Base-by-base conservation (phyloP, 1,284 basidiomycete genomes). In the Stygiomarasmius scandens region DNA sequence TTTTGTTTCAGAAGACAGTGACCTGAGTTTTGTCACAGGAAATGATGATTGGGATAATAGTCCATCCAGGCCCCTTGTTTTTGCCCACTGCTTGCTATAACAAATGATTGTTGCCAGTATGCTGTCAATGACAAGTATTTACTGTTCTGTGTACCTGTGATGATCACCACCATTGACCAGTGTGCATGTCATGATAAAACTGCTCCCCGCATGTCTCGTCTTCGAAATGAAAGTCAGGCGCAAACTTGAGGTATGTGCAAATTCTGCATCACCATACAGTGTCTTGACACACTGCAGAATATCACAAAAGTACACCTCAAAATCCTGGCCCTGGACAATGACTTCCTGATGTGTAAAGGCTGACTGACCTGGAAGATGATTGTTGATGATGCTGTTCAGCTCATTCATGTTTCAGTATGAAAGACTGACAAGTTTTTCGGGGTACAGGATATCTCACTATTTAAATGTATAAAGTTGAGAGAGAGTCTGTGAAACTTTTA, bases 1-100 rank as follows among this genome's bases (percentile, higher is more conserved):
- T 61, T 58, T 77, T 78, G 57, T 72, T 73, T 1, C 69, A 51
- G 56, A 77, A 78, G 12, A 66, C 23, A 0, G 71, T 73, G 0
- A 76, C 47, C 48, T 73, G 70, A 0, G 71, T 76, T 59, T 77
- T 77, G 60, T 77, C 75, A 0, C 75, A 69, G 0, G 73, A 74
- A 5, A 78, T 63, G 27, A 80, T 75, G 34, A 79, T 61, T 1
- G 77, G 77, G 3, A 76, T 61, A 23, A 77, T 69, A 1, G 77
- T 79, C 0, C 69, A 69, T 1, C 76, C 73, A 6, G 69, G 68
- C 3, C 58, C 66, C 2, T 6, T 16, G 38, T 59, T 43, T n/a
- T 56, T 55, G 24, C 73, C 70, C 25, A 75, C 50, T 1, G 45
- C 60, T 55, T 70, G 63, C 70, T 74, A 24, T 20, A 47, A 56